These are phyloP conservation scores for Yamadazyma phyllophila DNA, from an alignment of 805 yeast genomes.

Conservation along the genomic window DNA sequence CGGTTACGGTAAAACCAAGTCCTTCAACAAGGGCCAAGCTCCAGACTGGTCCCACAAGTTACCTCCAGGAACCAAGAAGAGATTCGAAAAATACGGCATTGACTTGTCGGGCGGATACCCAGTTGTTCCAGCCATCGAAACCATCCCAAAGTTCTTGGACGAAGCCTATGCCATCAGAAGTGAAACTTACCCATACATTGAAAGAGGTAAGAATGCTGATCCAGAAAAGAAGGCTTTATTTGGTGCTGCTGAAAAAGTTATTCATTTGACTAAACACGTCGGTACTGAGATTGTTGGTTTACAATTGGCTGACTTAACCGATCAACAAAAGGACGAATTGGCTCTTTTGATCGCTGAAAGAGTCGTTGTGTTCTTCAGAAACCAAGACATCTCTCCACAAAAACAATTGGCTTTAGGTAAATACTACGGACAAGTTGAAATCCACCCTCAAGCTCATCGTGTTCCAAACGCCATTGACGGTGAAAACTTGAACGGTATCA, in stretches of 20 bases:
- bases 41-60: conserved; percentile 18
- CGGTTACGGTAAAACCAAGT: conserved; percentile 23
- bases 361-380: conserved; percentile 29
- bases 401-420: conserved; percentile 28
- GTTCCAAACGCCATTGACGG: conserved; percentile 19
- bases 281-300: conserved; percentile 30
- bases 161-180: conserved; percentile 26
- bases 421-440: conserved; percentile 30
- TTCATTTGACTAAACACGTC: conserved; percentile 23
- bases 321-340: conserved; percentile 27
- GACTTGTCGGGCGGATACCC: conserved; percentile 30
- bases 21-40: conserved; percentile 16
- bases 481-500: conserved; percentile 26
- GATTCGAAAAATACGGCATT: conserved; percentile 24
- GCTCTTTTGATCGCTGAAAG: conserved; percentile 29
- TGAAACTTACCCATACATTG: conserved; percentile 21
- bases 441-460: conserved; percentile 27
- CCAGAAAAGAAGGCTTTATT: conserved; percentile 31
- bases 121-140: conserved; percentile 18
- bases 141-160: conserved; percentile 28
- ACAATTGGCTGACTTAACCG: conserved; percentile 25
- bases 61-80: conserved; percentile 21
- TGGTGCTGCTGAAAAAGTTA: conserved; percentile 28
- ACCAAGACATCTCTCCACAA: conserved; percentile 32
- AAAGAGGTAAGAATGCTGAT: conserved; percentile 29